phyloP scores from a whole-genome alignment of 139 green algal species.

The Picochlorum sp. region DNA sequence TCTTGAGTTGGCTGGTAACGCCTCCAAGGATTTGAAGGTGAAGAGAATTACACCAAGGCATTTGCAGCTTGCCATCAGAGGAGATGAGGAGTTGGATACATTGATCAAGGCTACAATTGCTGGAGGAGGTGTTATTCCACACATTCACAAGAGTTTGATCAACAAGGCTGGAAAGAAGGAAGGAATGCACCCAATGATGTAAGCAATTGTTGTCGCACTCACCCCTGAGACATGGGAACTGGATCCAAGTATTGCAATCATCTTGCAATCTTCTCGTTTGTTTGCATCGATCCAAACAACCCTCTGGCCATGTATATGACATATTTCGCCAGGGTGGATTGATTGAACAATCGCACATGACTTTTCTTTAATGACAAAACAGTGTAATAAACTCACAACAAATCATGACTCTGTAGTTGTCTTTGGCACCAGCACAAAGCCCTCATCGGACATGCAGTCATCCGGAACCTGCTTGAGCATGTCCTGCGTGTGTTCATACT shows the following conservation, averaged over 20 bases:
- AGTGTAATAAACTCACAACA: too few relatives aligned
- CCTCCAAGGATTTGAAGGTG: conserved; percentile 99
- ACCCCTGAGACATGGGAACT: background rate
- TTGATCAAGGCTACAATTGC: conserved; percentile 99
- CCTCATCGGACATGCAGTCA: conserved; percentile 16
- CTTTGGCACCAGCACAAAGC: conserved; percentile 2
- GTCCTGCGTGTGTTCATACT: conserved; percentile 14
- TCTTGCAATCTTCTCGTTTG: too few relatives aligned
- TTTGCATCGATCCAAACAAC: too few relatives aligned
- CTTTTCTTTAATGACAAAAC: background rate
- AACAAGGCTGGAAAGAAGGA: conserved; percentile 53
- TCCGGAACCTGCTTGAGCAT: conserved; percentile 38
- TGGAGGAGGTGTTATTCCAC: conserved; percentile 96
- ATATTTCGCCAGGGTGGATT: too few relatives aligned
- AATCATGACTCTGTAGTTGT: background rate
- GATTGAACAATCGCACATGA: background rate
- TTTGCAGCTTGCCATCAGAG: conserved; percentile 97
- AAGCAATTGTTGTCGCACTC: background rate
- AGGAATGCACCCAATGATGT: conserved; percentile 11
- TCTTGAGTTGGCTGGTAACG: conserved; percentile 97
- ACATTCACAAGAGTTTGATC: conserved; percentile 96
- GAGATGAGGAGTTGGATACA: conserved; percentile 99
- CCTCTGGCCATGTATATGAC: too few relatives aligned
- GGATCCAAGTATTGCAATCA: too few relatives aligned
- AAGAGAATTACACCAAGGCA: conserved; percentile 99